Evolutionary conservation across 345 rosid genomes (phyloP).

Genomic region (Firmiana major): DNA sequence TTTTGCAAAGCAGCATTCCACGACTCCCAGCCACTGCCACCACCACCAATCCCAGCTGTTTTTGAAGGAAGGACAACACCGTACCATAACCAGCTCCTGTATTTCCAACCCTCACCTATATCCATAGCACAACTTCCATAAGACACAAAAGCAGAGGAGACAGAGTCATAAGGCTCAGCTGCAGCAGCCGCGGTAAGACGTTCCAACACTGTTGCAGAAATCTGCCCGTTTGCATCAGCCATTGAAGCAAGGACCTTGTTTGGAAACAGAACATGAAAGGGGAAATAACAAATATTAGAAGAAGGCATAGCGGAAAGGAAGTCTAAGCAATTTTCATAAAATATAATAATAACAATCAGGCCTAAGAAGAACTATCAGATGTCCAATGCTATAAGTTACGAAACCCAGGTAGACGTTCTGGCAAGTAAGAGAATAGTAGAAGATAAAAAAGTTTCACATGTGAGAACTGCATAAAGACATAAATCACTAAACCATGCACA

Average conservation of each 20-base stretch:
- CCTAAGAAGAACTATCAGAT: neutral
- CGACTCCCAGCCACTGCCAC: conserved; percentile 88
- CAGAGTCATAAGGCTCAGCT: conserved; percentile 96
- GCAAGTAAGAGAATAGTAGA: neutral
- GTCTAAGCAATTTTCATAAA: neutral
- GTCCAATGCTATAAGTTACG: neutral
- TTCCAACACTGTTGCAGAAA: conserved; percentile 85
- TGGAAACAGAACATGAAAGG: conserved; percentile 13
- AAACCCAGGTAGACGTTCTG: neutral
- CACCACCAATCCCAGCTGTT: conserved; percentile 65
- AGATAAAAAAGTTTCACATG: neutral
- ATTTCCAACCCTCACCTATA: conserved; percentile 97
- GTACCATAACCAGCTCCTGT: conserved; percentile 93
- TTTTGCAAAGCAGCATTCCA: conserved; percentile 89
- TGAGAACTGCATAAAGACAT: neutral
- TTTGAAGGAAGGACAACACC: conserved; percentile 83
- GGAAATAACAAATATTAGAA: neutral
- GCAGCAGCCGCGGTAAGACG: conserved; percentile 98
- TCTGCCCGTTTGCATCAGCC: conserved; percentile 97
- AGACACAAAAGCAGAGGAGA: conserved; percentile 95
- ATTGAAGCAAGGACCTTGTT: conserved; percentile 87
- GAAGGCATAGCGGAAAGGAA: neutral
- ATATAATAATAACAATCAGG: neutral
- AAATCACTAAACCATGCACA: neutral
- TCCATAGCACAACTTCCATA: conserved; percentile 94